Evolutionary conservation across 345 rosid genomes (phyloP).

Genomic region (Conringia planisiliqua): DNA sequence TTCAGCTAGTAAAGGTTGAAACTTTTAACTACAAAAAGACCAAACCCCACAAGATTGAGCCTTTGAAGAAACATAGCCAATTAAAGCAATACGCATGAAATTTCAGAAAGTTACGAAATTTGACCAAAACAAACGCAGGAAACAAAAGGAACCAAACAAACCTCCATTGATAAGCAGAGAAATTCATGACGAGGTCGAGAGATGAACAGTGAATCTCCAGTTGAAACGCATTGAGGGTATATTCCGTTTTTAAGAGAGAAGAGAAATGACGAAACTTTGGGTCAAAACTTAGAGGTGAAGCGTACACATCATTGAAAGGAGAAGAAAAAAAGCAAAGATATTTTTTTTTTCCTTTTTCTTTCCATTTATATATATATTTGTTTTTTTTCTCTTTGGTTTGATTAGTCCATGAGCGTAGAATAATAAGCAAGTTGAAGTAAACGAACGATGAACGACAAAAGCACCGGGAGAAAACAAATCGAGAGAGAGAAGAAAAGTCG

Average conservation of each 20-base stretch:
- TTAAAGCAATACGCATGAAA: conserved; percentile 6
- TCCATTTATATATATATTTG: background rate
- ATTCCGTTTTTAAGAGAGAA: conserved; percentile 2
- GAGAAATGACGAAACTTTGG: conserved; percentile 10
- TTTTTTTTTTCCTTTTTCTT: background rate
- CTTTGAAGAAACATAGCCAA: background rate
- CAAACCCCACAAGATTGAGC: background rate
- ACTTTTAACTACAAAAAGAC: conserved; percentile 5
- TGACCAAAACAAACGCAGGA: background rate
- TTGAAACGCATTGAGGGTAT: background rate
- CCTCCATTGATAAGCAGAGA: conserved; percentile 27
- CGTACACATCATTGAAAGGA: conserved; percentile 13
- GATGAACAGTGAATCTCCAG: conserved; percentile 6
- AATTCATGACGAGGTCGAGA: background rate
- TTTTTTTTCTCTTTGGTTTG: background rate
- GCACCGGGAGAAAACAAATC: conserved; percentile 17
- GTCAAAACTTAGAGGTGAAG: conserved; percentile 35
- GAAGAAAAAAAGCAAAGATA: background rate
- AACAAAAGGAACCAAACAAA: background rate
- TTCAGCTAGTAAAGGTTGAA: conserved; percentile 1
- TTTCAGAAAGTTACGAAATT: background rate
- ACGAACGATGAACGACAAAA: conserved; percentile 21
- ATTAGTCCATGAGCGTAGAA: conserved; percentile 14
- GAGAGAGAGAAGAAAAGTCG: conserved; percentile 7
- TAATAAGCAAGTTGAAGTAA: conserved; percentile 25